Conservation (phyloP, 2,329 filamentous ascomycete genomes). For the Plectosphaerella plurivora region DNA sequence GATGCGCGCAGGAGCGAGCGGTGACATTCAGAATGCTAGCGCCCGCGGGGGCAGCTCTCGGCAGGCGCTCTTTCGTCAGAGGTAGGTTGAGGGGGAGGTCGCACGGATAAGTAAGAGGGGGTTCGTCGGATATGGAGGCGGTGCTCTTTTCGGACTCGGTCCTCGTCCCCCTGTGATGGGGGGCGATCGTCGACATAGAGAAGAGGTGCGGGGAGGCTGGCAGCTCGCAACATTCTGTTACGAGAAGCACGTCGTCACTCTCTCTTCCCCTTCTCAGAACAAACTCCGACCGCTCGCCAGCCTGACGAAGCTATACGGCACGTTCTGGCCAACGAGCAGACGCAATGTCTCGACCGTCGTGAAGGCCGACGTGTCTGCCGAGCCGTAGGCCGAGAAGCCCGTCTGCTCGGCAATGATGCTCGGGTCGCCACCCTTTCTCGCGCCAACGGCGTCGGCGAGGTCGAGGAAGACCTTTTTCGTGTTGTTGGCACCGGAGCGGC, state of each 20-base stretch:
- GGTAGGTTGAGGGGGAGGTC: neutral
- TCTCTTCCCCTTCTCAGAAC: constrained; percentile 29
- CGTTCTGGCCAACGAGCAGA: constrained; percentile 78
- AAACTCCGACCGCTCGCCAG: constrained; percentile 56
- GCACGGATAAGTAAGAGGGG: neutral
- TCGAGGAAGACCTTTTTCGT: constrained; percentile 73
- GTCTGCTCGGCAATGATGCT: constrained; percentile 65
- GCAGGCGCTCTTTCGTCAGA: neutral
- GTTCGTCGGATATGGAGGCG: neutral
- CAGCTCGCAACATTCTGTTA: no score
- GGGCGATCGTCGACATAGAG: no score
- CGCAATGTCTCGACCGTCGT: constrained; percentile 79
- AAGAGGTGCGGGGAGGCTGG: no score
- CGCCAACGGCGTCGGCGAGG: constrained; percentile 58
- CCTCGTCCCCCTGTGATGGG: neutral
- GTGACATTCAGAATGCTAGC: neutral
- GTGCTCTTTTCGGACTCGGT: neutral
- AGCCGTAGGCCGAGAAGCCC: constrained; percentile 76
- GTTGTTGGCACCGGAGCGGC: constrained; percentile 28
- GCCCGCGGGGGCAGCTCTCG: neutral
- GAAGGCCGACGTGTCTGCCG: constrained; percentile 76
- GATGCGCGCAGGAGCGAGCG: neutral
- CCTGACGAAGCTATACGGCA: constrained; percentile 81
- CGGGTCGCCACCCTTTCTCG: constrained; percentile 63
- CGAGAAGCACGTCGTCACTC: neutral